These are phyloP conservation scores for Plasmodium chabaudi DNA, from an alignment of 169 alveolate species.

Conservation along the genomic window DNA sequence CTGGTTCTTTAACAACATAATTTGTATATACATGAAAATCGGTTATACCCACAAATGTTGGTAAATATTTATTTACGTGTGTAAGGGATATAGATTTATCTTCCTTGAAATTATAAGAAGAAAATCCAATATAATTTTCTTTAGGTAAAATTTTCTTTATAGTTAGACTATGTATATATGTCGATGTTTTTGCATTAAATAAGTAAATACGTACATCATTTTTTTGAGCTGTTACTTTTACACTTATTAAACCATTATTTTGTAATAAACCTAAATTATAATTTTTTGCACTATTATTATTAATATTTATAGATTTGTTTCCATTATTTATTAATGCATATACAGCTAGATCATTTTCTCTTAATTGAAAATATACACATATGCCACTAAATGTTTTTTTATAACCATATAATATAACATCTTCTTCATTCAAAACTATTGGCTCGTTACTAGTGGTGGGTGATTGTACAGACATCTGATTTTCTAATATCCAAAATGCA, in stretches of 20 bases:
- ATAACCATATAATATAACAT: constrained; percentile 26
- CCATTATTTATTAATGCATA: constrained; percentile 45
- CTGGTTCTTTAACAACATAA: background rate
- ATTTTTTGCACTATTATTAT: constrained; percentile 6
- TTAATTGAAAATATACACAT: constrained; percentile 51
- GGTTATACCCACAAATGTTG: constrained; percentile 66
- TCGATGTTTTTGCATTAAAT: constrained; percentile 4
- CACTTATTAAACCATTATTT: constrained; percentile 9
- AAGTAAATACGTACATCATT: constrained; percentile 25
- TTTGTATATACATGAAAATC: background rate
- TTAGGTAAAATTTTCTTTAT: constrained; percentile 28
- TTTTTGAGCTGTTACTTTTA: constrained; percentile 13
- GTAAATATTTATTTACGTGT: constrained; percentile 10
- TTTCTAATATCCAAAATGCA: constrained; percentile 51
- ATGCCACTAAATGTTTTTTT: constrained; percentile 49
- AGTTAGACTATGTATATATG: constrained; percentile 27
- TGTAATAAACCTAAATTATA: background rate
- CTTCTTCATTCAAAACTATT: constrained; percentile 19
- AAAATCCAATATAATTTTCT: constrained; percentile 62
- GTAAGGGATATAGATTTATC: background rate
- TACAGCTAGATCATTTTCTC: constrained; percentile 11
- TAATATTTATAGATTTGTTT: background rate
- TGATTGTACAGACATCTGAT: constrained; percentile 3
- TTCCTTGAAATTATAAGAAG: constrained; percentile 52
- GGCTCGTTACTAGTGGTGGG: background rate